A percentile compares a stretch with the other conserved stretches of the same genome.
Conservation (phyloP, 768 basidiomycete species). For the Collybia nuda region DNA sequence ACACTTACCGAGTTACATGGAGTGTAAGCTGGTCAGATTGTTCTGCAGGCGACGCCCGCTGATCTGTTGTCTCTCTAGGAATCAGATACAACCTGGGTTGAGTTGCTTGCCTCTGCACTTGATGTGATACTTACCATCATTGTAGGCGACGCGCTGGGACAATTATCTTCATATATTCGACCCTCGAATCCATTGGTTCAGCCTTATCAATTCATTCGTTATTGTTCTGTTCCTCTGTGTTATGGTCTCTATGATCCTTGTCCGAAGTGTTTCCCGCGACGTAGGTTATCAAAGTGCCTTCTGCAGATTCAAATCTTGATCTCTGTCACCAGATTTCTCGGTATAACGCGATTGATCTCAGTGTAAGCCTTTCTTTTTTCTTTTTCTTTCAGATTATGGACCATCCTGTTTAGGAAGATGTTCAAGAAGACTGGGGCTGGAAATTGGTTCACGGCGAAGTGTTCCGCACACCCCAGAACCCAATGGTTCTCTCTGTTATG, state of each 20-base stretch:
- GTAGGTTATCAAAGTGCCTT: slow-evolving; percentile 38
- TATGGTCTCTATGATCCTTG: slow-evolving; percentile 91
- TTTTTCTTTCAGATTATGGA: not conserved
- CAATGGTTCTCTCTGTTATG: slow-evolving; percentile 79
- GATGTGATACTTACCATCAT: not conserved
- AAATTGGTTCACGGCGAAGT: slow-evolving; percentile 97
- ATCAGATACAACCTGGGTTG: slow-evolving; percentile 87
- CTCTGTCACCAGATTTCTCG: slow-evolving; percentile 64
- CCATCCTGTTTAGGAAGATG: slow-evolving; percentile 66
- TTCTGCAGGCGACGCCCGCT: not conserved
- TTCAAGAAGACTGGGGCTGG: slow-evolving; percentile 99
- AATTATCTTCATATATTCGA: slow-evolving; percentile 94
- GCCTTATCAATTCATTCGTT: slow-evolving; percentile 87
- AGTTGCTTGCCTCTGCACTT: slow-evolving; percentile 2
- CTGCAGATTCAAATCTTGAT: not conserved
- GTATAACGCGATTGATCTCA: slow-evolving; percentile 94
- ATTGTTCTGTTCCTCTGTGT: slow-evolving; percentile 89
- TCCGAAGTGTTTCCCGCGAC: slow-evolving; percentile 86
- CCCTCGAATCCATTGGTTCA: slow-evolving; percentile 96
- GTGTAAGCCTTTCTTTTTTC: slow-evolving; percentile 46
- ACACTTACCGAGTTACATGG: slow-evolving; percentile 89
- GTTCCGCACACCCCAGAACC: slow-evolving; percentile 78
- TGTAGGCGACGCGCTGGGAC: slow-evolving; percentile 93
- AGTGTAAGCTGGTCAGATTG: slow-evolving; percentile 47
- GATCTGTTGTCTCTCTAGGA: slow-evolving; percentile 41